Conservation (phyloP, 345 rosid genomes). For the Murraya koenigii region DNA sequence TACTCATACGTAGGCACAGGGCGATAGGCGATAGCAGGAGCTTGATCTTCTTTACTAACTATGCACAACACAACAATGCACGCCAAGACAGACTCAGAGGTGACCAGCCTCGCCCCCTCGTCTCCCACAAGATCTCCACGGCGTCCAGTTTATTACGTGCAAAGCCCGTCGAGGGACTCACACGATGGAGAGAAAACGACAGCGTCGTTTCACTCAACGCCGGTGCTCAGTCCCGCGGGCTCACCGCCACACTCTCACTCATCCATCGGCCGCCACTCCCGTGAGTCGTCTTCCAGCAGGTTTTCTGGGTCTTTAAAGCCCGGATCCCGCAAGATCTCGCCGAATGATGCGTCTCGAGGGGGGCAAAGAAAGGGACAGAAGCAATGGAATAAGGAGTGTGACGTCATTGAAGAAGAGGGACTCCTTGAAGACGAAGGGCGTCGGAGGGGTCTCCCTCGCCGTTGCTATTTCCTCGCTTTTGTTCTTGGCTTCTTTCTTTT, state of each 20-base stretch:
- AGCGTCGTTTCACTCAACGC: constrained; percentile 94
- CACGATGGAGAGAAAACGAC: constrained; percentile 98
- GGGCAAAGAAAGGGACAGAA: constrained; percentile 53
- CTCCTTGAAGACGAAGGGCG: constrained; percentile 83
- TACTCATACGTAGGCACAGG: not conserved
- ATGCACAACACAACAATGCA: constrained; percentile 45
- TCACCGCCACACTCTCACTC: constrained; percentile 96
- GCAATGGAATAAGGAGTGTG: constrained; percentile 66
- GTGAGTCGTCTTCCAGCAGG: constrained; percentile 86
- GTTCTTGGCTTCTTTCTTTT: constrained; percentile 77
- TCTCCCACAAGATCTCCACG: constrained; percentile 92
- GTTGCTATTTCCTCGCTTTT: constrained; percentile 77
- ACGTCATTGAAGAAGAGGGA: constrained; percentile 91
- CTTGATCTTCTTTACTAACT: not conserved
- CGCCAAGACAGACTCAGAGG: constrained; percentile 97
- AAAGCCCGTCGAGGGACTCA: constrained; percentile 92
- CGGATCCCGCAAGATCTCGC: constrained; percentile 83
- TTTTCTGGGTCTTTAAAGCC: constrained; percentile 91
- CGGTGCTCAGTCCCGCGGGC: constrained; percentile 79
- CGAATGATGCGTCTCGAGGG: constrained; percentile 58
- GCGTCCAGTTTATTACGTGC: constrained; percentile 87
- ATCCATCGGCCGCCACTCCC: constrained; percentile 85
- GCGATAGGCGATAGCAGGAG: not conserved
- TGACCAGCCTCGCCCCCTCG: constrained; percentile 85
- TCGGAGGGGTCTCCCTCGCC: constrained; percentile 62